phyloP scores from a whole-genome alignment of 2,329 filamentous ascomycete species.

The Botrytis hyacinthi region DNA sequence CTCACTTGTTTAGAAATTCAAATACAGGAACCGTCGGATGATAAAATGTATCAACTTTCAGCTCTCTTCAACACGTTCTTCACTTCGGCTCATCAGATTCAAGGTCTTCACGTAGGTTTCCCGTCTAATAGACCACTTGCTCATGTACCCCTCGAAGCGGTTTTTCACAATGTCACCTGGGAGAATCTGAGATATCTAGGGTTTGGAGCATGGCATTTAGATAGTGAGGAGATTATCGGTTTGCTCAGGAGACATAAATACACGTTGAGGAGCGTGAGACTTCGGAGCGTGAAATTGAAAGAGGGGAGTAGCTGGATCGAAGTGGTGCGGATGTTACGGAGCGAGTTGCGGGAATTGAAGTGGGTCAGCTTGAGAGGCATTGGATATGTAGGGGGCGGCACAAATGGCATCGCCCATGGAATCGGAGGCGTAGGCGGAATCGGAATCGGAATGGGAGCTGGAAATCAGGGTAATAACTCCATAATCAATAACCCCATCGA shows the following conservation, averaged over 20 bases:
- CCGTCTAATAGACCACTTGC: conserved; percentile 50
- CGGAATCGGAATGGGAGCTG: not conserved
- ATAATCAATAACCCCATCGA: not conserved
- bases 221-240: conserved; percentile 58
- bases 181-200: conserved; percentile 61
- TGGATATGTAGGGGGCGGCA: conserved; percentile 48
- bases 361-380: conserved; percentile 63
- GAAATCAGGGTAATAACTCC: not conserved
- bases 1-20: conserved; percentile 62
- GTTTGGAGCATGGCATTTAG: conserved; percentile 62
- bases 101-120: conserved; percentile 64
- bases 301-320: conserved; percentile 60
- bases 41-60: conserved; percentile 57
- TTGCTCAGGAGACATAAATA: conserved; percentile 55
- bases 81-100: conserved; percentile 56
- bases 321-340: conserved; percentile 54
- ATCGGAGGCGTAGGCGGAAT: not conserved
- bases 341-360: conserved; percentile 55
- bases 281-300: conserved; percentile 60
- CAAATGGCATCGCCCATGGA: not conserved
- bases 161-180: conserved; percentile 63
- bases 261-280: conserved; percentile 56
- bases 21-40: conserved; percentile 50
- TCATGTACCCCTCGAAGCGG: conserved; percentile 52
- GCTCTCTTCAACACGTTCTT: conserved; percentile 58